Percentiles rank a stretch among this genome's conserved stretches.
Conservation (phyloP, 495 filamentous ascomycete species). For the Cudoniella acicularis region DNA sequence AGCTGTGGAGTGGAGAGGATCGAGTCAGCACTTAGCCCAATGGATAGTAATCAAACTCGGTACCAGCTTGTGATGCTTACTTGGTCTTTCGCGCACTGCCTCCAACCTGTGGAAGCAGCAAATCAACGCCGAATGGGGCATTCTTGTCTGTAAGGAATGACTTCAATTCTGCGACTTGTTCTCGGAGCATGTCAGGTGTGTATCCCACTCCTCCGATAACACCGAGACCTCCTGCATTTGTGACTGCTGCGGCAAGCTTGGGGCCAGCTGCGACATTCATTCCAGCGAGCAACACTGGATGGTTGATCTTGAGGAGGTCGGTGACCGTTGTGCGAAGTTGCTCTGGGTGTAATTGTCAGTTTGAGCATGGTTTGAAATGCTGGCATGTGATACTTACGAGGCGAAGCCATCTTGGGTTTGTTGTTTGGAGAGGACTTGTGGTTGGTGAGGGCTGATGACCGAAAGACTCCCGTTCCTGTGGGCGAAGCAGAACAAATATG, state of each 20-base stretch:
- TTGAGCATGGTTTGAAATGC: background rate
- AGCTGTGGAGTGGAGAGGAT: constrained; percentile 57
- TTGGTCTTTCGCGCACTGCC: constrained; percentile 93
- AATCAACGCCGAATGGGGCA: constrained; percentile 96
- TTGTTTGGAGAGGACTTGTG: background rate
- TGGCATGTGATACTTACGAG: constrained; percentile 57
- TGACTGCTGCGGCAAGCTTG: constrained; percentile 93
- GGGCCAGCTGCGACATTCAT: constrained; percentile 99
- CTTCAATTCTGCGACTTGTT: constrained; percentile 95
- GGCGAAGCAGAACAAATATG: constrained; percentile 3
- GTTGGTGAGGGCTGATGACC: constrained; percentile 19
- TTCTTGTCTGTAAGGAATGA: constrained; percentile 86
- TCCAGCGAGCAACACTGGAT: constrained; percentile 90
- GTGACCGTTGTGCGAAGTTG: constrained; percentile 84
- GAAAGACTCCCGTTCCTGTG: background rate
- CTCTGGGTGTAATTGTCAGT: constrained; percentile 52
- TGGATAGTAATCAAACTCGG: constrained; percentile 18
- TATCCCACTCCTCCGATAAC: constrained; percentile 97
- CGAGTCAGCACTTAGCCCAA: constrained; percentile 4
- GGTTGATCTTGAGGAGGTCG: constrained; percentile 95
- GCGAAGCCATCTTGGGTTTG: constrained; percentile 63
- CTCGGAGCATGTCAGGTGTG: constrained; percentile 92
- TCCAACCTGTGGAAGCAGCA: constrained; percentile 90
- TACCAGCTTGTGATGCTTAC: constrained; percentile 45
- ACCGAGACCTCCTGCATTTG: constrained; percentile 93